phyloP scores from a whole-genome alignment of 139 green algal species.

The Closterium sp. region DNA sequence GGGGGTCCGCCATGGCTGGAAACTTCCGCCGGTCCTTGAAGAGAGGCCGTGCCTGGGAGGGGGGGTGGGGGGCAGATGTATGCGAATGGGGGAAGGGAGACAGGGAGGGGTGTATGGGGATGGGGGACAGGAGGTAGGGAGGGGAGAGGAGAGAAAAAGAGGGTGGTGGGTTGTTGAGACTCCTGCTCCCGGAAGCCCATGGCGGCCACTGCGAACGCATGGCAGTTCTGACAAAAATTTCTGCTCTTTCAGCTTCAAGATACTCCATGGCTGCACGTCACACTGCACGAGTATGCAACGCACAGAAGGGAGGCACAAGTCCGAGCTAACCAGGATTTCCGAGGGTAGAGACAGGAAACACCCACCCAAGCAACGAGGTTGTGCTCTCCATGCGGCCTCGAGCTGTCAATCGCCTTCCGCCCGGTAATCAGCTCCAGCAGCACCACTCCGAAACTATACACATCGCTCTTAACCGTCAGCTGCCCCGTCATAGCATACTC shows the following conservation, averaged over 20 bases:
- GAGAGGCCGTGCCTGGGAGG: conserved; percentile 36
- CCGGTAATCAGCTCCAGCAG: conserved; percentile 66
- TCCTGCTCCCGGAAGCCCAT: background rate
- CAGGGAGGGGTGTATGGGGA: background rate
- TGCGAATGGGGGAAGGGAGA: background rate
- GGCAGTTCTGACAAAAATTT: background rate
- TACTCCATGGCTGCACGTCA: no score
- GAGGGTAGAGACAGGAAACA: background rate
- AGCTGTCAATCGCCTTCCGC: conserved; percentile 52
- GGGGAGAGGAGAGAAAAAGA: background rate
- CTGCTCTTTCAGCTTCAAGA: no score
- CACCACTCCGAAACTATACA: conserved; percentile 61
- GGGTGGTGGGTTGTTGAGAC: no score
- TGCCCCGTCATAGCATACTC: conserved; percentile 59
- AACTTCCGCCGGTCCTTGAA: conserved; percentile 53
- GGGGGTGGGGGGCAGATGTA: background rate
- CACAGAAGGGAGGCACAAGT: no score
- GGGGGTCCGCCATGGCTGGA: conserved; percentile 43
- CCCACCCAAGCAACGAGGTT: conserved; percentile 45
- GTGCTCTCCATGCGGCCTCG: conserved; percentile 40
- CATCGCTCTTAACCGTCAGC: conserved; percentile 53
- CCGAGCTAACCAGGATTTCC: no score
- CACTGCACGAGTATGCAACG: no score
- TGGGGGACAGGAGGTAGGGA: background rate
- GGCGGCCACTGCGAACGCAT: background rate